Base-by-base conservation (phyloP, 495 filamentous ascomycete species). In the Melanomma pulvis-pyrius region DNA sequence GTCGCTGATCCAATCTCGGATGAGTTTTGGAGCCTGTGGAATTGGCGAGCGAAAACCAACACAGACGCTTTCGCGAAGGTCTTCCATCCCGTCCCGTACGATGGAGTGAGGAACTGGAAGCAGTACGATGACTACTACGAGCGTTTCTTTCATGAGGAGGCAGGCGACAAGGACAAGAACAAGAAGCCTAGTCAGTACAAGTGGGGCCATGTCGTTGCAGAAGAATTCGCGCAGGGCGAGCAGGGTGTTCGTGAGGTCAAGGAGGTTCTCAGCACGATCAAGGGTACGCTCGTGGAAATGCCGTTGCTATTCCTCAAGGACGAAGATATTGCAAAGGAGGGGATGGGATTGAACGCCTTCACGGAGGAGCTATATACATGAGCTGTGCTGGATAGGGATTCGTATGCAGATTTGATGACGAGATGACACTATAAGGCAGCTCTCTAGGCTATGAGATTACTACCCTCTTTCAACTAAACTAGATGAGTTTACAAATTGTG, bases 281-380 rank as follows among this genome's bases (percentile, higher is more conserved):
- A 87, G 68, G 93, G 93, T 0, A 91, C 85, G 15, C 73, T 97
- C 47, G 92, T 97, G 24, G 90, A 96, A 81, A 97, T 97, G 93
- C 92, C 93, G 54, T 79, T 98, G 70, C 81, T 90, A 67, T 98
- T 98, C 77, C 77, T 98, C 74, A 87, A 87, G 70, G 90, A 92
- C 26, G 85, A 91, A 75, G 92, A 97, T 78, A 84, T 98, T 74
- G 93, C 93, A 4, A 87, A 93, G 81, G 86, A 92, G 66, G 93
- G 93, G 3, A 58, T 96, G 73, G 82, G 83, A 47, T 76, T 96
- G 78, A 94, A 96, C 80, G 84, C 83, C 9, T 79, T 96, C 70
- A 96, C 92, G 21, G 87, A 92, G 75, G 88, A 88, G 67, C 78
- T 96, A 47, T 96, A 96, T 75, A 96, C 92, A 13, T 96, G 51